Percentiles rank a stretch among this genome's conserved stretches.
These are phyloP conservation scores for Parastagonospora avenae DNA, from an alignment of 2,329 filamentous ascomycete genomes.

Conservation along the genomic window DNA sequence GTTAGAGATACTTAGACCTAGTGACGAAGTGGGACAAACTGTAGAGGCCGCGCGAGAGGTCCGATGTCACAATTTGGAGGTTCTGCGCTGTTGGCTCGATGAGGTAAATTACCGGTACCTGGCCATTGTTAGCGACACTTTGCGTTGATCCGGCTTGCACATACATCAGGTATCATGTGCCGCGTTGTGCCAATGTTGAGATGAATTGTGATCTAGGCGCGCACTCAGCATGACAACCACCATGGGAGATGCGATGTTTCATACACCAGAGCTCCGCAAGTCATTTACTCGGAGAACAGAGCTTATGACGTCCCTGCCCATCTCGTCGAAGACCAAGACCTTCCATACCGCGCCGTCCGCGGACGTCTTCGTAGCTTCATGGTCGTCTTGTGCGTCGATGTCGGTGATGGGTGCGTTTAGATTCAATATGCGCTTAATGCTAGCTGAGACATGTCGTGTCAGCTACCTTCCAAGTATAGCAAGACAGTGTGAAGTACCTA, in stretches of 20 bases:
- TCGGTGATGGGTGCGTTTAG: slow-evolving; percentile 73
- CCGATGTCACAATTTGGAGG: slow-evolving; percentile 79
- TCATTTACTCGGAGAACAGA: slow-evolving; percentile 95
- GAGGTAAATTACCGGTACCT: slow-evolving; percentile 84
- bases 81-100: slow-evolving; percentile 86
- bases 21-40: slow-evolving; percentile 4
- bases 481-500: slow-evolving; percentile 41
- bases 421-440: slow-evolving; percentile 94
- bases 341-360: slow-evolving; percentile 29
- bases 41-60: slow-evolving; percentile 87
- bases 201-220: slow-evolving; percentile 51
- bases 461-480: slow-evolving; percentile 4
- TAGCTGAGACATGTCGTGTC: slow-evolving; percentile 60
- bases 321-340: slow-evolving; percentile 90
- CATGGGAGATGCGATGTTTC: background rate
- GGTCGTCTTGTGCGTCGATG: slow-evolving; percentile 68
- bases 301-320: slow-evolving; percentile 93
- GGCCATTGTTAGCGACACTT: slow-evolving; percentile 12
- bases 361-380: slow-evolving; percentile 14
- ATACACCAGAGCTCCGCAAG: slow-evolving; percentile 81
- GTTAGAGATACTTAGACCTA: background rate
- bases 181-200: slow-evolving; percentile 76
- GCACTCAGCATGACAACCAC: slow-evolving; percentile 66
- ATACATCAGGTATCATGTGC: slow-evolving; percentile 90
- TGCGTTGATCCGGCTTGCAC: background rate